These are phyloP conservation scores for Senna siamea DNA, from an alignment of 306 rosid genomes.

Conservation along the genomic window DNA sequence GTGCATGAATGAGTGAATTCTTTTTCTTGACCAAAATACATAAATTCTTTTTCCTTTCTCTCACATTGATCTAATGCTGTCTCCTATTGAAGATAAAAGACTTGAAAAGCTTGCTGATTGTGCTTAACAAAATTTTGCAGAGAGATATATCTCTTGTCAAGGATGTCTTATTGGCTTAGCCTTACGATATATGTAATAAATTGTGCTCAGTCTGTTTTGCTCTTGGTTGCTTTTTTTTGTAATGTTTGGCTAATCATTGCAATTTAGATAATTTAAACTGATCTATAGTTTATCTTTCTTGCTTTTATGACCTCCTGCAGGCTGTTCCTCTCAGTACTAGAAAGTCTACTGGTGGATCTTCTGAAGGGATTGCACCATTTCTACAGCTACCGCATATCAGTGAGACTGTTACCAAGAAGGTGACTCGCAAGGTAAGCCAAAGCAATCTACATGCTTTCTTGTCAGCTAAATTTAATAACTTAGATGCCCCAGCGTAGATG, in stretches of 20 bases:
- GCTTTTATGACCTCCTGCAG: slow-evolving; percentile 46
- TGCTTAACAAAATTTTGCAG: slow-evolving; percentile 24
- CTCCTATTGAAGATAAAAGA: neutral
- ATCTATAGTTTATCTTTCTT: neutral
- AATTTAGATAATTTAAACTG: slow-evolving; percentile 12
- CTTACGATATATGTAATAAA: slow-evolving; percentile 4
- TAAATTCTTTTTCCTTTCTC: neutral
- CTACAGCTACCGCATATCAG: slow-evolving; percentile 90
- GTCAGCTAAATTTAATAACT: slow-evolving; percentile 25
- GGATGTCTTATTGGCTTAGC: slow-evolving; percentile 23
- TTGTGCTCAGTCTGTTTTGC: slow-evolving; percentile 12
- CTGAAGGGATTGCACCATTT: slow-evolving; percentile 94
- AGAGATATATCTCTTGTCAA: slow-evolving; percentile 7
- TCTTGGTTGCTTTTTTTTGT: slow-evolving; percentile 15
- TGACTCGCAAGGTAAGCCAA: slow-evolving; percentile 77
- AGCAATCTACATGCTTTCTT: neutral
- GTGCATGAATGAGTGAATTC: neutral
- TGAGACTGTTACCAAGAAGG: slow-evolving; percentile 80
- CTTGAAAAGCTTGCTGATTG: slow-evolving; percentile 1
- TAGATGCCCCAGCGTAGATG: slow-evolving; percentile 16
- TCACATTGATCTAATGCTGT: slow-evolving; percentile 12
- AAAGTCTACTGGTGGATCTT: slow-evolving; percentile 82
- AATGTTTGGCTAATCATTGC: neutral
- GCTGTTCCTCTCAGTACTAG: slow-evolving; percentile 95
- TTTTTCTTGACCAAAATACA: neutral